A percentile compares a stretch with the other conserved stretches of the same genome.
These are phyloP conservation scores for Musa balbisiana DNA, from an alignment of 202 grass and related monocot species.

Conservation along the genomic window DNA sequence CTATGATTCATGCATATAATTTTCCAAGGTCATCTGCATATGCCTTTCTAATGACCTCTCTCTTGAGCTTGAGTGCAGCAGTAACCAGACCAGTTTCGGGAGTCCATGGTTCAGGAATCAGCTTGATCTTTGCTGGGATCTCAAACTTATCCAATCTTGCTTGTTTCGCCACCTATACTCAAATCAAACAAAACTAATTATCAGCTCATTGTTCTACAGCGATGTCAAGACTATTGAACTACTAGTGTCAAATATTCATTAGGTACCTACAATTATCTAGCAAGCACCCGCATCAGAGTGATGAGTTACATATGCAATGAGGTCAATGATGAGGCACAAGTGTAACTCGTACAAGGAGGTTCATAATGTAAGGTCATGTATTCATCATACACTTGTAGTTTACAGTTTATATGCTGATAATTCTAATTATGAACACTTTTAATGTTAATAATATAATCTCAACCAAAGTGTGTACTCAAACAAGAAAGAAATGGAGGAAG, in stretches of 20 bases:
- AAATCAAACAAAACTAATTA: not conserved
- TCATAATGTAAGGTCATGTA: too few species aligned
- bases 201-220: too few species aligned
- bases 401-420: too few species aligned
- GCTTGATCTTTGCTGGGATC: constrained; percentile 71
- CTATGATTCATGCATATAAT: constrained; percentile 38
- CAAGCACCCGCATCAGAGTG: not conserved
- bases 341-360: not conserved
- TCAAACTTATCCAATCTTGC: constrained; percentile 66
- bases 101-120: constrained; percentile 69
- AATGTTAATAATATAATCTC: too few species aligned
- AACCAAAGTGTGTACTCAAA: too few species aligned
- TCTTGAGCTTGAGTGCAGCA: constrained; percentile 80
- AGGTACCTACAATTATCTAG: not conserved
- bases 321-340: not conserved
- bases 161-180: constrained; percentile 60
- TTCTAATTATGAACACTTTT: too few species aligned
- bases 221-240: too few species aligned
- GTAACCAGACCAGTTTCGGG: constrained; percentile 77
- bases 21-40: constrained; percentile 46
- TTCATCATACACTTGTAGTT: too few species aligned
- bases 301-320: not conserved
- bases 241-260: not conserved
- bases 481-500: too few species aligned
- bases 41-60: constrained; percentile 66